These are phyloP conservation scores for Gossypium davidsonii DNA, from an alignment of 441 rosid genomes.

Conservation along the genomic window DNA sequence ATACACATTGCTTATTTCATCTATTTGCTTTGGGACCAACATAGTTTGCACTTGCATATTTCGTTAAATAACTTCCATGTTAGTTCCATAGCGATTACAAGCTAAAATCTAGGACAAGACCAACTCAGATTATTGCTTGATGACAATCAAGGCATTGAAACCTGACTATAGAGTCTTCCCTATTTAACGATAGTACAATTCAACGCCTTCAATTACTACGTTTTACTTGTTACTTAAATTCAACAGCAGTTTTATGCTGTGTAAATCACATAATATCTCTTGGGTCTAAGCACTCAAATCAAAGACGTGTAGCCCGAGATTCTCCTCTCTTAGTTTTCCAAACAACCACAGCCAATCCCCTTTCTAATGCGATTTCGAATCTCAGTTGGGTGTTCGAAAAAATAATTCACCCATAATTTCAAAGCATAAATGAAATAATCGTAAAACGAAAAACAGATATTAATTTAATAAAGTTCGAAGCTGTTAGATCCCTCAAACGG, in stretches of 20 bases:
- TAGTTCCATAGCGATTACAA: neutral
- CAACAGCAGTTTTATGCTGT: neutral
- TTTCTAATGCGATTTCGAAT: neutral
- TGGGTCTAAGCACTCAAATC: neutral
- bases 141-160: neutral
- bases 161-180: neutral
- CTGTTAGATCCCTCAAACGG: neutral
- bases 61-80: neutral
- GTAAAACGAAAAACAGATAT: neutral
- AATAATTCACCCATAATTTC: neutral
- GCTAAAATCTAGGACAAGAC: neutral
- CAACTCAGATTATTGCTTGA: neutral
- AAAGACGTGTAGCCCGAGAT: neutral
- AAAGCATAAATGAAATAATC: neutral
- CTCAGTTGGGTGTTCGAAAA: neutral
- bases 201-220: neutral
- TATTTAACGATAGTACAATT: neutral
- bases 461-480: neutral
- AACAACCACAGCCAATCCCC: neutral
- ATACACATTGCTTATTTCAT: neutral
- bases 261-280: neutral
- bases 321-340: neutral
- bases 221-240: neutral
- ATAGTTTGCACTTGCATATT: neutral
- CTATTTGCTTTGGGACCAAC: neutral